Evolutionary conservation across 345 rosid species (phyloP).

Genomic region (Rhodamnia rubescens): DNA sequence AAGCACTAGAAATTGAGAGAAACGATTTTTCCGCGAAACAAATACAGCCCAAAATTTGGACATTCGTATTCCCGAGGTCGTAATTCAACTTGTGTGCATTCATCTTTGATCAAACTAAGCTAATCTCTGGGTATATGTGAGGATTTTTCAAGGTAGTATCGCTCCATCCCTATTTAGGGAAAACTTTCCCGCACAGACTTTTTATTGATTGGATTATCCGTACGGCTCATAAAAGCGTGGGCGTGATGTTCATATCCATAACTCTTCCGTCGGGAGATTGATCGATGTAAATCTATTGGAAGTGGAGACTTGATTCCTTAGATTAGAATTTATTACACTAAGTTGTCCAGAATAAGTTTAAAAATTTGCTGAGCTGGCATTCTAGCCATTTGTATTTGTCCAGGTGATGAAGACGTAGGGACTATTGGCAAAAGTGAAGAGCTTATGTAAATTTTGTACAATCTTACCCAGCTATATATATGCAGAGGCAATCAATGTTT

Average conservation of each 20-base stretch:
- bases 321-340: neutral
- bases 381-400: neutral
- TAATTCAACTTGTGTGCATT: neutral
- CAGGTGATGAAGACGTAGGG: neutral
- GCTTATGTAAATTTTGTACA: neutral
- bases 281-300: neutral
- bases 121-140: accelerated
- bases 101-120: neutral
- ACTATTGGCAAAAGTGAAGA: neutral
- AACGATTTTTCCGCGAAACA: too few species aligned
- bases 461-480: neutral
- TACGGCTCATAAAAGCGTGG: neutral
- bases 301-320: neutral
- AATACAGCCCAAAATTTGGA: neutral
- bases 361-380: neutral
- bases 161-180: neutral
- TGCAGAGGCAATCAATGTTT: too few species aligned
- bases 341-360: neutral
- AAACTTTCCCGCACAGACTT: neutral
- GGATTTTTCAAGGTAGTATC: neutral
- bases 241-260: neutral
- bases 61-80: neutral
- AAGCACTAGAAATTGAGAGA: too few species aligned
- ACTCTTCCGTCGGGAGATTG: neutral
- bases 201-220: neutral